Conservation (phyloP, 306 rosid species). For the Vigna hirtella region DNA sequence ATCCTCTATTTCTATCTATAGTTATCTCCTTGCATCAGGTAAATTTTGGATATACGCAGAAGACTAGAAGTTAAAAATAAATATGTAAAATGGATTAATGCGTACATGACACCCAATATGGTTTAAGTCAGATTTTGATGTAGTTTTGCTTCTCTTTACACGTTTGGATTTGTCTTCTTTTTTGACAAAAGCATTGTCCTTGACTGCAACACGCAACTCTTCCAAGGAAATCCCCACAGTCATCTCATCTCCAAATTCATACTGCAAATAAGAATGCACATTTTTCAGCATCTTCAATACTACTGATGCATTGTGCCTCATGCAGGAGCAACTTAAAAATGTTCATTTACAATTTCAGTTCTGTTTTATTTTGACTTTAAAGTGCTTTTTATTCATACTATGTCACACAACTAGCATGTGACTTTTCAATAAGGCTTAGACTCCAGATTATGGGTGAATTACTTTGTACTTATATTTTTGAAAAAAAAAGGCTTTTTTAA, state of each 20-base stretch:
- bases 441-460: not conserved
- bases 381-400: not conserved
- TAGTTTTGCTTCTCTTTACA: conserved; percentile 53
- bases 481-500: no score
- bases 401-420: conserved; percentile 16
- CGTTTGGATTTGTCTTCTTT: conserved; percentile 56
- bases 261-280: conserved; percentile 62
- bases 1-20: conserved; percentile 21
- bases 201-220: conserved; percentile 55
- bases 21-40: conserved; percentile 22
- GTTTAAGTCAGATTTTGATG: conserved; percentile 57
- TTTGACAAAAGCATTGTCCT: conserved; percentile 46
- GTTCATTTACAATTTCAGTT: not conserved
- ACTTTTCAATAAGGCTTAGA: conserved; percentile 18
- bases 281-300: conserved; percentile 31
- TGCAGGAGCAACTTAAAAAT: conserved; percentile 19
- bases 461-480: no score
- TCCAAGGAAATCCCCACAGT: conserved; percentile 59
- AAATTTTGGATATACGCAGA: conserved; percentile 25
- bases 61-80: conserved; percentile 29
- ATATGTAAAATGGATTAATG: conserved; percentile 40
- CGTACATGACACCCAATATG: conserved; percentile 65
- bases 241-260: conserved; percentile 53
- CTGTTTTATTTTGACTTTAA: conserved; percentile 4
- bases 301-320: not conserved